phyloP scores from a whole-genome alignment of 2,329 filamentous ascomycete species.

The Whalleya microplaca region DNA sequence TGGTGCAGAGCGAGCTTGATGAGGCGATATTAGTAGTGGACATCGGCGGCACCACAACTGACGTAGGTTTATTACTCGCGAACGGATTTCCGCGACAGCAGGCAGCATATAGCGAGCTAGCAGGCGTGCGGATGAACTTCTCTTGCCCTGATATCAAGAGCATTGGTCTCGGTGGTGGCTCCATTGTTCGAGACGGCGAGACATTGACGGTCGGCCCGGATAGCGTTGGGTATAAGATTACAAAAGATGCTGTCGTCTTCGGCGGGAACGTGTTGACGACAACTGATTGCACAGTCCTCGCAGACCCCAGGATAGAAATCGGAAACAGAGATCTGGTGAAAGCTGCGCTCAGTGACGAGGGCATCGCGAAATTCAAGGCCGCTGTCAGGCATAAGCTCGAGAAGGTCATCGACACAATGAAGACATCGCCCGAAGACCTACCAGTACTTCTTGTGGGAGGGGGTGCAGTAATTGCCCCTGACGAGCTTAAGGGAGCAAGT shows the following conservation, averaged over 20 bases:
- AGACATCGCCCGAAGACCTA: conserved; percentile 62
- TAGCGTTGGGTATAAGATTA: conserved; percentile 62
- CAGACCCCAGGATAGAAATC: conserved; percentile 40
- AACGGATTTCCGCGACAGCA: conserved; percentile 68
- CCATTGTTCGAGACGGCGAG: conserved; percentile 50
- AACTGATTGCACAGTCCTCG: conserved; percentile 56
- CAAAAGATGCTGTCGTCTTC: conserved; percentile 58
- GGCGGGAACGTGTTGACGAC: conserved; percentile 60
- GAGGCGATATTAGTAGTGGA: conserved; percentile 63
- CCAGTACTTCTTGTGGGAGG: conserved; percentile 67
- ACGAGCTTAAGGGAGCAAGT: conserved; percentile 58
- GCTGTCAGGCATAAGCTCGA: conserved; percentile 35
- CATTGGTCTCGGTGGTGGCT: conserved; percentile 63
- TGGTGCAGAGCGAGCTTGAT: conserved; percentile 44
- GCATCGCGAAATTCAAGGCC: conserved; percentile 29
- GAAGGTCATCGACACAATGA: conserved; percentile 60
- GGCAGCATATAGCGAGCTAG: conserved; percentile 64
- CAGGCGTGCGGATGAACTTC: conserved; percentile 66
- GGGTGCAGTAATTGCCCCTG: conserved; percentile 61
- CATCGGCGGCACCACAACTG: conserved; percentile 68
- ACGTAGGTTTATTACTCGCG: conserved; percentile 62
- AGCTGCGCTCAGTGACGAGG: conserved; percentile 29
- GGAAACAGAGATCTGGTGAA: conserved; percentile 42
- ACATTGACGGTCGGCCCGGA: conserved; percentile 60
- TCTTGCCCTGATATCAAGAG: conserved; percentile 61